These are phyloP conservation scores for maize (Zea mays) DNA, from an alignment of 176 grass and related monocot species.

Conservation along the genomic window Zm-B73-REFERENCE-NAM-5.0 NC_050100.1:184255501-184256000, in stretches of 20 bases:
- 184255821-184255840: not conserved
- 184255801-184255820: not conserved
- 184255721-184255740: conserved; percentile 62
- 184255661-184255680: conserved; percentile 99
- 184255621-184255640: conserved; percentile 97
- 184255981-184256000: not conserved
- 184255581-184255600: conserved; percentile 94
- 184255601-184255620: conserved; percentile 99
- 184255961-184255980: not conserved
- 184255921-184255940: not conserved
- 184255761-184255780: conserved; percentile 1
- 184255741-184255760: conserved; percentile 10
- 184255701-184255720: conserved; percentile 98
- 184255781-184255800: not conserved
- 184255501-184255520: conserved; percentile 95
- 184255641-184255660: conserved; percentile 97
- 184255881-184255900: not conserved
- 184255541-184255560: conserved; percentile 90
- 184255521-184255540: conserved; percentile 98
- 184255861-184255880: not conserved
- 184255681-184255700: conserved; percentile 96
- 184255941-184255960: not conserved
- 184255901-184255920: not conserved
- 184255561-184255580: conserved; percentile 93
- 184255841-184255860: not conserved